Conservation (phyloP, 2,329 filamentous ascomycete species). For the Pyrenochaeta sp. region DNA sequence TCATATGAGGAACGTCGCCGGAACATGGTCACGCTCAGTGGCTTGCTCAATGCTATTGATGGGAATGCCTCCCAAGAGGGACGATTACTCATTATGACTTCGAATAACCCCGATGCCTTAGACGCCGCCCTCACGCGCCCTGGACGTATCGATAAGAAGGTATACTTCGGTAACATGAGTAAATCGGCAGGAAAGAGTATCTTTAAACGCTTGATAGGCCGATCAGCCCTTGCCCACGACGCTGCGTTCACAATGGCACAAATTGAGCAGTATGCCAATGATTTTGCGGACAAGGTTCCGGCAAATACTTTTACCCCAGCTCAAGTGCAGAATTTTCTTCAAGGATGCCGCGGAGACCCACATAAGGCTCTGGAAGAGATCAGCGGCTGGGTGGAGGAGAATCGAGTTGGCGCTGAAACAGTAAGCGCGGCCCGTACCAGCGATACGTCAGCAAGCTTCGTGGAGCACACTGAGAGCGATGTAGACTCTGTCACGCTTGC, state of each 20-base stretch:
- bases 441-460: conserved; percentile 2
- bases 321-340: conserved; percentile 43
- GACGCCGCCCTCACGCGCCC: conserved; percentile 78
- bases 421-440: not conserved
- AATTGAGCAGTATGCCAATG: conserved; percentile 29
- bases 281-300: conserved; percentile 40
- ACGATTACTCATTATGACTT: conserved; percentile 82
- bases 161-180: conserved; percentile 64
- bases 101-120: conserved; percentile 76
- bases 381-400: conserved; percentile 30
- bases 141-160: conserved; percentile 80
- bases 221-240: conserved; percentile 26
- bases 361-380: conserved; percentile 26
- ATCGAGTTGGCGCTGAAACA: not conserved
- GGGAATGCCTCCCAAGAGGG: conserved; percentile 82
- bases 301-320: conserved; percentile 37
- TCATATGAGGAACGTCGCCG: not conserved
- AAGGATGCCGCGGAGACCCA: conserved; percentile 38
- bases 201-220: conserved; percentile 43
- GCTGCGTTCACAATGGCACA: conserved; percentile 25
- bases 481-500: not conserved
- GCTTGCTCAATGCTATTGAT: conserved; percentile 81
- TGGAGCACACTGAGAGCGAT: not conserved
- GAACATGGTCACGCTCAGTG: conserved; percentile 66
- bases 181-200: conserved; percentile 29